phyloP scores from a whole-genome alignment of 1,139 yeast species.

The Ogataea hybrid region DNA sequence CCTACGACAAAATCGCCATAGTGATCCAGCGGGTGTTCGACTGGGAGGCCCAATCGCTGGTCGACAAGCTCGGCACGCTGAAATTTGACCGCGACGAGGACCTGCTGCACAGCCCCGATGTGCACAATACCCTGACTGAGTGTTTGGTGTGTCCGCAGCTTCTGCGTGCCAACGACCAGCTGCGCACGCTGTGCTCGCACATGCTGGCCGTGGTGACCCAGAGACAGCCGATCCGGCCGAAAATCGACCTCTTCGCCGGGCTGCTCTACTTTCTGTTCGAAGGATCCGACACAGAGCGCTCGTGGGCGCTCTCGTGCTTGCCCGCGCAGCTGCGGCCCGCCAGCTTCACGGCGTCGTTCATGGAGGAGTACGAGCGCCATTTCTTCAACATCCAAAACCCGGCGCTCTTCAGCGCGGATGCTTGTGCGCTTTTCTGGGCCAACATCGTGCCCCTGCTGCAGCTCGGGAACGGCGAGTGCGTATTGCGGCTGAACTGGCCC shows the following conservation, averaged over 20 bases:
- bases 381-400: constrained; percentile 54
- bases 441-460: constrained; percentile 42
- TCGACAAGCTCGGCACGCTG: constrained; percentile 11
- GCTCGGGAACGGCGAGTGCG: constrained; percentile 39
- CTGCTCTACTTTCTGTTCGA: constrained; percentile 51
- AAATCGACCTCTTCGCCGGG: constrained; percentile 42
- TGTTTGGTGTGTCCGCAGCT: constrained; percentile 52
- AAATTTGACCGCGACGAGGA: constrained; percentile 30
- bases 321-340: constrained; percentile 16
- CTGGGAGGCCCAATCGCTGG: constrained; percentile 51
- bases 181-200: constrained; percentile 36
- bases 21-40: constrained; percentile 48
- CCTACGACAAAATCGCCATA: constrained; percentile 45
- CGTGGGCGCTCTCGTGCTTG: constrained; percentile 45
- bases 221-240: constrained; percentile 24
- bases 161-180: constrained; percentile 37
- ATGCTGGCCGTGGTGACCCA: constrained; percentile 30
- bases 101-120: constrained; percentile 17
- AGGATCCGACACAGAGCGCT: constrained; percentile 43
- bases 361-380: constrained; percentile 55
- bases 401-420: constrained; percentile 40
- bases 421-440: constrained; percentile 54
- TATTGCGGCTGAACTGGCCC: constrained; percentile 36
- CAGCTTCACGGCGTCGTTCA: constrained; percentile 33
- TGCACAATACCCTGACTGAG: constrained; percentile 38